Evolutionary conservation across 331 rosid genomes (phyloP).

Genomic region (Telfairia occidentalis): DNA sequence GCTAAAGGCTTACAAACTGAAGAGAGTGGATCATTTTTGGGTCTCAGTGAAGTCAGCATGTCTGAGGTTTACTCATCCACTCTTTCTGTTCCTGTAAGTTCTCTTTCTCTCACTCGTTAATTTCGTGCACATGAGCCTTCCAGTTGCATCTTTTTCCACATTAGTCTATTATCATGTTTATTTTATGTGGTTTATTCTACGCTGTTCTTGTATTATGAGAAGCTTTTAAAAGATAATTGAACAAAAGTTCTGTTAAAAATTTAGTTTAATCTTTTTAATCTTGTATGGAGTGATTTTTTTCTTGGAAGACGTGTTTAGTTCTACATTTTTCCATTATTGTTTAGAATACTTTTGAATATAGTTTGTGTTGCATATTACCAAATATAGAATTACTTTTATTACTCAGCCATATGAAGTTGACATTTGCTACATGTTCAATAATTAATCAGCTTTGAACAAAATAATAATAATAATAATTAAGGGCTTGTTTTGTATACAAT

Average conservation of each 20-base stretch:
- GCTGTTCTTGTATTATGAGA: background rate
- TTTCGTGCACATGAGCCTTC: background rate
- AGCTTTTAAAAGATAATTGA: background rate
- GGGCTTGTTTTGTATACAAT: too few relatives aligned
- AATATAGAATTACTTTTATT: background rate
- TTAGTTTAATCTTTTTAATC: background rate
- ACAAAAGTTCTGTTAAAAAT: background rate
- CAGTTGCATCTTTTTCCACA: background rate
- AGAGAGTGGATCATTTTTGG: slow-evolving; percentile 63
- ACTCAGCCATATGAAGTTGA: background rate
- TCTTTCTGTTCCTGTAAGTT: slow-evolving; percentile 60
- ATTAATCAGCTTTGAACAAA: background rate
- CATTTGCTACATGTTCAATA: background rate
- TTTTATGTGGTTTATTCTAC: background rate
- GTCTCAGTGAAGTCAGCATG: slow-evolving; percentile 62
- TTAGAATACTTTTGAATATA: background rate
- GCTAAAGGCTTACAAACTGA: slow-evolving; percentile 41
- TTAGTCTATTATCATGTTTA: background rate
- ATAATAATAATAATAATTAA: too few relatives aligned
- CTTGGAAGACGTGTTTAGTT: background rate
- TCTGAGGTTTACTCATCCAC: slow-evolving; percentile 56
- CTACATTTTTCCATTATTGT: background rate
- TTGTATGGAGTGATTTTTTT: background rate
- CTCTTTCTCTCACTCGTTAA: slow-evolving; percentile 15
- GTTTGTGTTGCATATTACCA: background rate